Conservation (phyloP, 306 rosid species). For the Albizia julibrissin region DNA sequence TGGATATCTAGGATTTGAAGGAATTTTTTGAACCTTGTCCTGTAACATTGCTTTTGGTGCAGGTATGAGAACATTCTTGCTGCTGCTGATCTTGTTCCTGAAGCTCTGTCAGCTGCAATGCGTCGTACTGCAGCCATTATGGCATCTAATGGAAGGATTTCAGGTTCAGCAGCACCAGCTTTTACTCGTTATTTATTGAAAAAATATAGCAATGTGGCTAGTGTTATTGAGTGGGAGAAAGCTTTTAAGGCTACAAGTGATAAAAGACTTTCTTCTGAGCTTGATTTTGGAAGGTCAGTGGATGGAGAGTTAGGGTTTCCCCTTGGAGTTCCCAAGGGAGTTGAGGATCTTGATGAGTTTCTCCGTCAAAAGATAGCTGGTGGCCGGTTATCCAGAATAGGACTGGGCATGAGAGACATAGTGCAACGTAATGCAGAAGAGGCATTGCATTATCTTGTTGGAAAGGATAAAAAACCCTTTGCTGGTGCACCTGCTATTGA, state of each 20-base stretch:
- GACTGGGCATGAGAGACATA: constrained; percentile 77
- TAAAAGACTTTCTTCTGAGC: constrained; percentile 79
- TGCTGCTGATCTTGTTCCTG: constrained; percentile 85
- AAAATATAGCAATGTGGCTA: constrained; percentile 65
- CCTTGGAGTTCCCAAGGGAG: constrained; percentile 90
- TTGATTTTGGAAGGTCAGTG: constrained; percentile 63
- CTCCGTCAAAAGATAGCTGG: constrained; percentile 84
- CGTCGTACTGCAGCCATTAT: constrained; percentile 62
- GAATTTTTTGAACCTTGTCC: constrained; percentile 16
- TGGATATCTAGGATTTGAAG: constrained; percentile 15
- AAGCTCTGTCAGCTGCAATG: constrained; percentile 67
- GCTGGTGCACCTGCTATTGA: constrained; percentile 58
- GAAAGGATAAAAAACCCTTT: constrained; percentile 76
- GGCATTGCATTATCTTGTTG: constrained; percentile 53
- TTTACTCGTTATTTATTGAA: constrained; percentile 74
- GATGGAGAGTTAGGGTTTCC: constrained; percentile 84
- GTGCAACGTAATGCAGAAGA: constrained; percentile 83
- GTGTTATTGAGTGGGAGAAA: constrained; percentile 89
- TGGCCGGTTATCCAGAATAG: constrained; percentile 79
- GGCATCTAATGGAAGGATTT: constrained; percentile 75
- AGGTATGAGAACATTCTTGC: constrained; percentile 89
- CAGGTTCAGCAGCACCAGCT: constrained; percentile 64
- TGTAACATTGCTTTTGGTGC: constrained; percentile 47
- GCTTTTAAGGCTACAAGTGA: constrained; percentile 68
- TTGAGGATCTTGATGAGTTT: constrained; percentile 92